These are phyloP conservation scores for Diaporthe sp. DNA, from an alignment of 2,329 filamentous ascomycete genomes.

Conservation along the genomic window DNA sequence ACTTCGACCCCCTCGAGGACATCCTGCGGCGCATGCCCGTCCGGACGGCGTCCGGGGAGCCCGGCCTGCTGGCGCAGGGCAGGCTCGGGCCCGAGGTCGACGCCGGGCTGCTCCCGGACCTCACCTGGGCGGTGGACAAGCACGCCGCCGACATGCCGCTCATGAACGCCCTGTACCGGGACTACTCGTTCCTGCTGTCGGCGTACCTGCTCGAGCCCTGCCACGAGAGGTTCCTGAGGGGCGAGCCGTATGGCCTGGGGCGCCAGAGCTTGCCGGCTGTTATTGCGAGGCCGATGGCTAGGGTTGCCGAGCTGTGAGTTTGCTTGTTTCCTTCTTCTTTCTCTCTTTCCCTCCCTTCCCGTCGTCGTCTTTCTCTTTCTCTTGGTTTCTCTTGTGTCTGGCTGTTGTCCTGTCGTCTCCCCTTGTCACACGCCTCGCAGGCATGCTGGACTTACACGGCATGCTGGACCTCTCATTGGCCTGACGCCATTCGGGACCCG, in stretches of 20 bases:
- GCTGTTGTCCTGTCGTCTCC: neutral
- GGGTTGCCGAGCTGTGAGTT: slow-evolving; percentile 87
- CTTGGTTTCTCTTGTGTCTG: neutral
- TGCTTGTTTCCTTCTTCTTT: neutral
- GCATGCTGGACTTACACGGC: slow-evolving; percentile 24
- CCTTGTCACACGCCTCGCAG: neutral
- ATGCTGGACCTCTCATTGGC: slow-evolving; percentile 15
- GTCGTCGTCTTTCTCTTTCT: neutral
- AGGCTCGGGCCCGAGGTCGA: slow-evolving; percentile 81
- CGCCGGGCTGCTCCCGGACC: slow-evolving; percentile 81
- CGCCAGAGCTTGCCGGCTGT: slow-evolving; percentile 79
- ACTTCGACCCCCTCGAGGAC: slow-evolving; percentile 80
- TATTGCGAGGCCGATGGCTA: slow-evolving; percentile 85
- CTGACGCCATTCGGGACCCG: neutral
- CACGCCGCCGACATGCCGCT: slow-evolving; percentile 80
- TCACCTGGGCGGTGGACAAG: slow-evolving; percentile 80
- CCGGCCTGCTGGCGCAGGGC: slow-evolving; percentile 82
- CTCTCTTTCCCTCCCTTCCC: neutral
- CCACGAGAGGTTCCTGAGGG: slow-evolving; percentile 79
- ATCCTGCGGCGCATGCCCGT: slow-evolving; percentile 85
- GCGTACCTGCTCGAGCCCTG: slow-evolving; percentile 94
- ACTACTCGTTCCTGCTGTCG: slow-evolving; percentile 92
- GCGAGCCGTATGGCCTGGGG: slow-evolving; percentile 83
- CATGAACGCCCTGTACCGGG: slow-evolving; percentile 89
- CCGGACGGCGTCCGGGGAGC: slow-evolving; percentile 77